Evolutionary conservation across 495 filamentous ascomycete genomes (phyloP).

Genomic region (Sphaerosporella brunnea): DNA sequence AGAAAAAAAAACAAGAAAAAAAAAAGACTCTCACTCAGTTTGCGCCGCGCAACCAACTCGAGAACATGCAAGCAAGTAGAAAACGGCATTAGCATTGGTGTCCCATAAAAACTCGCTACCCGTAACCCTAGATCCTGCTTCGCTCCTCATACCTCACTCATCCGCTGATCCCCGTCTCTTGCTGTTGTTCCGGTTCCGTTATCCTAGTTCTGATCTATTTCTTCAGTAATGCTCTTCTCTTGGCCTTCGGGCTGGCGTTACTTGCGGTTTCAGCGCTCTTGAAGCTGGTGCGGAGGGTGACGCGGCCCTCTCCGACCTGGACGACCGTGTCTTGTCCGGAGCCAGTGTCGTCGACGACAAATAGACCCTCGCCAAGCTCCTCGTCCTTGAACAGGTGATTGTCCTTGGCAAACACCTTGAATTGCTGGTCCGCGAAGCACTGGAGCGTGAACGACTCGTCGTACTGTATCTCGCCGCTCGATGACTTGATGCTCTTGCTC

Average conservation of each 20-base stretch:
- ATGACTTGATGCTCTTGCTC: constrained; percentile 61
- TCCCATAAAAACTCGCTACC: too few species aligned
- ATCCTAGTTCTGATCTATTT: background rate
- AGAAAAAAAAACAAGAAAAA: too few species aligned
- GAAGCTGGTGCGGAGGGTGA: constrained; percentile 53
- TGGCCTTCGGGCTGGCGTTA: constrained; percentile 20
- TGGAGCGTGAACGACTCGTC: constrained; percentile 62
- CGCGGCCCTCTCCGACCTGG: constrained; percentile 42
- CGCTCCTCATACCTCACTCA: too few species aligned
- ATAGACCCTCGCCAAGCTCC: constrained; percentile 62
- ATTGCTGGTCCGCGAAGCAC: constrained; percentile 68
- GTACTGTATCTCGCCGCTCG: constrained; percentile 41
- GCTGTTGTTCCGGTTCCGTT: background rate
- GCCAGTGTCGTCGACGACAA: constrained; percentile 75
- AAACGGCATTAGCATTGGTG: too few species aligned
- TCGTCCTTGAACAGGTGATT: constrained; percentile 72
- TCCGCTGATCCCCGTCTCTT: too few species aligned
- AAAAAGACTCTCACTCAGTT: too few species aligned
- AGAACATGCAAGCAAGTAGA: too few species aligned
- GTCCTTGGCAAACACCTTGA: constrained; percentile 66
- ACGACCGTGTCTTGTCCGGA: constrained; percentile 56
- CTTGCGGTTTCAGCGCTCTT: constrained; percentile 23
- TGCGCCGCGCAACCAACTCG: too few species aligned
- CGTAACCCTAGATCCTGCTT: too few species aligned
- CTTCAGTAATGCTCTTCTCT: constrained; percentile 15